Conservation (phyloP, 2,329 filamentous ascomycete species). For the Trichothecium sympodiale region DNA sequence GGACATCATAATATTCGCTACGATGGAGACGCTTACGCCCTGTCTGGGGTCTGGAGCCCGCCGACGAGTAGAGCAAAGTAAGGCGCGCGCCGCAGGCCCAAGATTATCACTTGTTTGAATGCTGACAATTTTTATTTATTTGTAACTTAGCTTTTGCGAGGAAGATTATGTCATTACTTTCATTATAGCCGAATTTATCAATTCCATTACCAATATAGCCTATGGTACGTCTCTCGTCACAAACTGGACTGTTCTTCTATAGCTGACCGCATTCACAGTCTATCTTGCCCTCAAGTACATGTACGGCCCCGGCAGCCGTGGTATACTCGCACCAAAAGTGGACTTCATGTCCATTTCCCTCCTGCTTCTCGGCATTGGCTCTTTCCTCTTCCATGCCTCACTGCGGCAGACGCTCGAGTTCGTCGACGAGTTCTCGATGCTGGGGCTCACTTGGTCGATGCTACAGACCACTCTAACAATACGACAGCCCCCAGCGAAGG, state of each 20-base stretch:
- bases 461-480: constrained; percentile 37
- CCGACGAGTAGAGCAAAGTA: constrained; percentile 28
- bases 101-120: too few species aligned
- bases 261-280: not conserved
- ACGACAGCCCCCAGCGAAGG: constrained; percentile 24
- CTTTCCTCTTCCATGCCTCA: constrained; percentile 32
- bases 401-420: constrained; percentile 31
- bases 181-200: constrained; percentile 32
- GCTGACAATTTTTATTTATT: too few species aligned
- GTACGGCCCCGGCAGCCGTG: constrained; percentile 17
- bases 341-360: constrained; percentile 32
- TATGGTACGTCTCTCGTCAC: constrained; percentile 36
- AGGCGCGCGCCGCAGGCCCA: too few species aligned
- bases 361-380: constrained; percentile 28
- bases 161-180: constrained; percentile 38
- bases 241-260: too few species aligned
- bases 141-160: constrained; percentile 24
- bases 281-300: constrained; percentile 25
- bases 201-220: constrained; percentile 27
- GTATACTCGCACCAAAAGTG: constrained; percentile 17
- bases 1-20: constrained; percentile 25
- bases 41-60: constrained; percentile 25
- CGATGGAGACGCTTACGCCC: constrained; percentile 19
- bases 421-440: constrained; percentile 49
- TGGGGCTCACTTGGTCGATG: constrained; percentile 39